Percentiles rank a stretch among this genome's conserved stretches.
Conservation (phyloP, 352 stramenopile species). For the Phytophthora vignae region DNA sequence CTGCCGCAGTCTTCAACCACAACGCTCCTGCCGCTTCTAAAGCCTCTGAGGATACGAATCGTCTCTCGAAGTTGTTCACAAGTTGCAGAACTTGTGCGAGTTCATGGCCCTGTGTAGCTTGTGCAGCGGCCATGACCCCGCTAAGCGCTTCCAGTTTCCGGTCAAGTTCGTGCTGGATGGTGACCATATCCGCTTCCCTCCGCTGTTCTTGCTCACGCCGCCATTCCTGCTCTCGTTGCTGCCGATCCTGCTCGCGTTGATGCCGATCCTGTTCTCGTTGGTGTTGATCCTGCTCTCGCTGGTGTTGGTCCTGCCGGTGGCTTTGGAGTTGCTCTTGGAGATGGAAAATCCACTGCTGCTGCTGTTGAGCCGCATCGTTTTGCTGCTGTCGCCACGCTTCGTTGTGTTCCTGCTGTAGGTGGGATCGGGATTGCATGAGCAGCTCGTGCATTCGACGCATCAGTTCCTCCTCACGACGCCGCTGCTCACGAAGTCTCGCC, state of each 20-base stretch:
- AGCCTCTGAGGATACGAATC: constrained; percentile 35
- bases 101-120: constrained; percentile 25
- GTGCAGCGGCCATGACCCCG: constrained; percentile 14
- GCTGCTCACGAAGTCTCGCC: constrained; percentile 38
- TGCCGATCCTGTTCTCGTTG: constrained; percentile 43
- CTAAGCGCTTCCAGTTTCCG: constrained; percentile 34
- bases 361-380: constrained; percentile 28
- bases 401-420: constrained; percentile 33
- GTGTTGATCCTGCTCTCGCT: constrained; percentile 26
- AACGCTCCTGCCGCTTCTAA: constrained; percentile 34
- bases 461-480: constrained; percentile 42
- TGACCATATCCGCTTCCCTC: constrained; percentile 1
- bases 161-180: constrained; percentile 32
- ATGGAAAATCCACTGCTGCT: constrained; percentile 34
- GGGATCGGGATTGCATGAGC: constrained; percentile 32
- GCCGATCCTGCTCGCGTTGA: constrained; percentile 34
- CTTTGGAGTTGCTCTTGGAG: constrained; percentile 31
- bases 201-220: constrained; percentile 17
- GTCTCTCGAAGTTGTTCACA: constrained; percentile 28
- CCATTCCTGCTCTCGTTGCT: constrained; percentile 19
- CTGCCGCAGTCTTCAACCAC: constrained; percentile 58
- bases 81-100: constrained; percentile 14
- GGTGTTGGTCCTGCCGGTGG: constrained; percentile 24
- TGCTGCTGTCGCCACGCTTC: constrained; percentile 35
- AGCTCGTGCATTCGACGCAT: constrained; percentile 55